Percentiles rank a stretch among this genome's conserved stretches.
Evolutionary conservation across 2,329 filamentous ascomycete genomes (phyloP).

Genomic region (Fusarium siculi): DNA sequence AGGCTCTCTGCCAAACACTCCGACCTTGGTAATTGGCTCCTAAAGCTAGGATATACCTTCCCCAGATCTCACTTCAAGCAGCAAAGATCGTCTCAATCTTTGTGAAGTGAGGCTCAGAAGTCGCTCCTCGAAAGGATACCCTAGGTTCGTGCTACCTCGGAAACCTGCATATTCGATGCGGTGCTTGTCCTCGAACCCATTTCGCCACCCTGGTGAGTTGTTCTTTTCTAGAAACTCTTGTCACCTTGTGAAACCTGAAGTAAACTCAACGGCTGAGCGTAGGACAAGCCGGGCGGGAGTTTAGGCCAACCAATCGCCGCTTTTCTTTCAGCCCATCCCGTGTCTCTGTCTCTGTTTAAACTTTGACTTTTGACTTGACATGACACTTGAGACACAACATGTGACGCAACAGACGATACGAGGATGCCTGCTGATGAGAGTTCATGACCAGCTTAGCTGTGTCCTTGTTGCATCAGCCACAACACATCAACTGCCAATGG

Average conservation of each 20-base stretch:
- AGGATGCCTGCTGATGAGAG: conserved; percentile 24
- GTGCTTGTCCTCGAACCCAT: background rate
- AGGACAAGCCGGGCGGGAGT: conserved; percentile 17
- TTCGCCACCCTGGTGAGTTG: conserved; percentile 32
- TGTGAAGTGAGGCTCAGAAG: conserved; percentile 12
- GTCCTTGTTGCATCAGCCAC: conserved; percentile 11
- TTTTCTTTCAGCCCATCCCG: conserved; percentile 4
- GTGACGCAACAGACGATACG: conserved; percentile 23
- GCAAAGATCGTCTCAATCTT: conserved; percentile 8
- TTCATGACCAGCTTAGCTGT: conserved; percentile 28
- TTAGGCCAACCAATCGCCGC: conserved; percentile 14
- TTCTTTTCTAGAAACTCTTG: conserved; percentile 30
- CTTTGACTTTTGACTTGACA: conserved; percentile 1
- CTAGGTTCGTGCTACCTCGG: conserved; percentile 8
- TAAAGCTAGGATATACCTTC: background rate
- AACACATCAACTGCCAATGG: background rate
- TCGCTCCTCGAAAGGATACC: conserved; percentile 4
- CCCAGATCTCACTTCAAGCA: conserved; percentile 3
- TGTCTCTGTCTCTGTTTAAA: background rate
- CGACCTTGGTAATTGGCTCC: conserved; percentile 2
- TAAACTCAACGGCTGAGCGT: background rate
- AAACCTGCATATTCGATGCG: conserved; percentile 19
- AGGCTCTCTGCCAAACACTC: conserved; percentile 1
- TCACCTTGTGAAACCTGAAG: conserved; percentile 11
- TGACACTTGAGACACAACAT: conserved; percentile 13